phyloP scores from a whole-genome alignment of 148 eudicot species.

The Vaccinium macrocarpon region DNA sequence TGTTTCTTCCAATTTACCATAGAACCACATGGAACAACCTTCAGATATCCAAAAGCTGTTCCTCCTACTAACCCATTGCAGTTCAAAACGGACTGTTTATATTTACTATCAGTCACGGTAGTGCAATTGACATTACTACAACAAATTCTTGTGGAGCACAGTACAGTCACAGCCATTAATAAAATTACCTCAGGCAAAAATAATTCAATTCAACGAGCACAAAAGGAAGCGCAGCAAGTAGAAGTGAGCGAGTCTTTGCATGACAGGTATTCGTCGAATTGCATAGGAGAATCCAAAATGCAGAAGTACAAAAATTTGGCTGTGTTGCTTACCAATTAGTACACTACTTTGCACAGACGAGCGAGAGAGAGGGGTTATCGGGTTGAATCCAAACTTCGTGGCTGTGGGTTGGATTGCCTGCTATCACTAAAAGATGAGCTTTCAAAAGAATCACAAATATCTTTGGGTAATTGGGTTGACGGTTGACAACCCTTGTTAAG shows the following conservation, averaged over 20 bases:
- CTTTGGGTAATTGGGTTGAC: too few species aligned
- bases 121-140: slow-evolving; percentile 19
- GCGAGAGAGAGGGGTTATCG: neutral
- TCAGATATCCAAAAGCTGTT: slow-evolving; percentile 22
- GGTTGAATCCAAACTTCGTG: neutral
- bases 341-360: neutral
- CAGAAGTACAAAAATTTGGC: neutral
- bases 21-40: slow-evolving; percentile 30
- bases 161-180: slow-evolving; percentile 34
- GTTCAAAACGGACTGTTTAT: slow-evolving; percentile 16
- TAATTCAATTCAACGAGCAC: slow-evolving; percentile 11
- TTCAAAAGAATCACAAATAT: neutral
- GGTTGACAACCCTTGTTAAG: too few species aligned
- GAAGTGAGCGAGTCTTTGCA: neutral
- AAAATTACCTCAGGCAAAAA: neutral
- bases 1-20: slow-evolving; percentile 41
- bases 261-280: slow-evolving; percentile 2
- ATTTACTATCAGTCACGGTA: slow-evolving; percentile 15
- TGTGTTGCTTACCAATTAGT: neutral
- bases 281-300: neutral
- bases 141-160: slow-evolving; percentile 31
- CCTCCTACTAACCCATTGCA: slow-evolving; percentile 15
- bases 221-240: neutral
- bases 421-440: neutral
- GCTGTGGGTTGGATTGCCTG: neutral